A percentile compares a stretch with the other conserved stretches of the same genome.
These are phyloP conservation scores for Neurospora sp. DNA, from an alignment of 495 filamentous ascomycete genomes.

Conservation along the genomic window DNA sequence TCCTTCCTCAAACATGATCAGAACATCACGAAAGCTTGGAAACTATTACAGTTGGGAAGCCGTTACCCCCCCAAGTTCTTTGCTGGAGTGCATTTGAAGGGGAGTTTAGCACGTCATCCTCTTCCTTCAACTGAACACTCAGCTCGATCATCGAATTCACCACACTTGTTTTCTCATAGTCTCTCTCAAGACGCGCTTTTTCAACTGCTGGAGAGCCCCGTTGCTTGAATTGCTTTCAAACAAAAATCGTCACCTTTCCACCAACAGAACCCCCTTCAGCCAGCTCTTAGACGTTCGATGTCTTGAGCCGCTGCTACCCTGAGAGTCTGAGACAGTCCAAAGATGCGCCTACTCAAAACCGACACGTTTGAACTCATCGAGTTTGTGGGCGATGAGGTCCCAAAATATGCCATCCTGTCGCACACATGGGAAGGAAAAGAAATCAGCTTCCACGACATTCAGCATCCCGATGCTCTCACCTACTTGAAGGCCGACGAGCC, in stretches of 20 bases:
- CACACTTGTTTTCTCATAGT: background rate
- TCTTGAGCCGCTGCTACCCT: background rate
- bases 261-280: background rate
- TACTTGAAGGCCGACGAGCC: background rate
- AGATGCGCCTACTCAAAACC: background rate
- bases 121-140: background rate
- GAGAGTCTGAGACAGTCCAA: background rate
- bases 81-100: background rate
- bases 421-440: slow-evolving; percentile 25
- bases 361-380: slow-evolving; percentile 1
- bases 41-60: background rate
- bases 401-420: slow-evolving; percentile 23
- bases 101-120: background rate
- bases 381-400: background rate
- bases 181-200: background rate
- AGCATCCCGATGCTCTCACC: background rate
- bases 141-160: background rate
- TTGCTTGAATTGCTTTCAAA: background rate
- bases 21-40: background rate
- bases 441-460: slow-evolving; percentile 14
- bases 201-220: background rate
- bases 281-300: background rate
- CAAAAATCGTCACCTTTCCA: background rate
- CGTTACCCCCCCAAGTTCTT: background rate
- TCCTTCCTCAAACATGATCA: background rate